These are phyloP conservation scores for Starmera quercuum DNA, from an alignment of 805 yeast genomes.

Conservation along the genomic window DNA sequence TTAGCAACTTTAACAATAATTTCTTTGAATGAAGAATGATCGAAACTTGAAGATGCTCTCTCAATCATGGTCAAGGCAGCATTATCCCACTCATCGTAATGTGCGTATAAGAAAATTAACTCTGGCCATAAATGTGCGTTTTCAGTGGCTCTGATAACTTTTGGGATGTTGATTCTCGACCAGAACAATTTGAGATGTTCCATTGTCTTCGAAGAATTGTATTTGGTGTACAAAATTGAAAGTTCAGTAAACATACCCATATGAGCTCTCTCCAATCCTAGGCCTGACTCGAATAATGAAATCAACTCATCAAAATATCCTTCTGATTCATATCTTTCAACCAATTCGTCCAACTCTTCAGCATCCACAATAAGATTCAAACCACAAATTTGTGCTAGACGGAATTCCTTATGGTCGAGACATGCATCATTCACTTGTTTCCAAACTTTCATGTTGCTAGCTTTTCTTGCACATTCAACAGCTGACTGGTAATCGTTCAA, in stretches of 20 bases:
- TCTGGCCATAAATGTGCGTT: slow-evolving; percentile 95
- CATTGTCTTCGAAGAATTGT: slow-evolving; percentile 83
- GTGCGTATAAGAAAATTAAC: slow-evolving; percentile 91
- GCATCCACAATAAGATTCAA: slow-evolving; percentile 95
- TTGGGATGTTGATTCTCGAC: slow-evolving; percentile 97
- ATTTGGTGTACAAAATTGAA: slow-evolving; percentile 85
- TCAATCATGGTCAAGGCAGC: slow-evolving; percentile 97
- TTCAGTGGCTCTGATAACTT: slow-evolving; percentile 91
- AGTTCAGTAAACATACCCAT: slow-evolving; percentile 99
- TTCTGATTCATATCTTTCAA: slow-evolving; percentile 74
- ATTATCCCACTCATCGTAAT: slow-evolving; percentile 98
- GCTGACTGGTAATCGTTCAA: slow-evolving; percentile 91
- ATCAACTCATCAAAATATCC: slow-evolving; percentile 92
- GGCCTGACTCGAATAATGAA: slow-evolving; percentile 89
- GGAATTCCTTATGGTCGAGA: slow-evolving; percentile 88
- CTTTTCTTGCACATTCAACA: slow-evolving; percentile 98
- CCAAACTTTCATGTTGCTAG: slow-evolving; percentile 91
- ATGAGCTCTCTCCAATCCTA: slow-evolving; percentile 96
- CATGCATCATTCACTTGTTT: slow-evolving; percentile 96
- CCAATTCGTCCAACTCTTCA: slow-evolving; percentile 89
- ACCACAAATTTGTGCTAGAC: slow-evolving; percentile 98
- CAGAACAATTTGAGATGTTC: slow-evolving; percentile 96
- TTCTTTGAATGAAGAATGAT: slow-evolving; percentile 91
- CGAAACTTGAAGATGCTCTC: slow-evolving; percentile 86
- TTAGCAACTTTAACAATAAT: slow-evolving; percentile 91